Conservation (phyloP, 2,329 filamentous ascomycete species). For the Penicillium nordicum region DNA sequence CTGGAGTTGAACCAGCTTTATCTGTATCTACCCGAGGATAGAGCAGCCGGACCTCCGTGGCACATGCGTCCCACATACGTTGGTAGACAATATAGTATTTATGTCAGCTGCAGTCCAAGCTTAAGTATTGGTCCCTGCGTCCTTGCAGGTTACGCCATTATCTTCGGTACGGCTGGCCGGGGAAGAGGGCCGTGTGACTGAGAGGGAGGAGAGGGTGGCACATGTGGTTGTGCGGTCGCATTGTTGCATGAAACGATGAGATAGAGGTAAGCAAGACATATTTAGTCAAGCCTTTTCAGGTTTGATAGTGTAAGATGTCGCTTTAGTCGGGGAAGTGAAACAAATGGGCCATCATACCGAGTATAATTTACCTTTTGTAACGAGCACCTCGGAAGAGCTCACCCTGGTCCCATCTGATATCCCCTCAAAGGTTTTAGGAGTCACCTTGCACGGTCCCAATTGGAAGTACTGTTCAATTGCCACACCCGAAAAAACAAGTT, state of each 20-base stretch:
- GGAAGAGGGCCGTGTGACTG: constrained; percentile 19
- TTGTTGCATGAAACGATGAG: constrained; percentile 10
- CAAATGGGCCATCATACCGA: neutral
- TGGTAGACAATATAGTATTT: neutral
- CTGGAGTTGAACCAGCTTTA: neutral
- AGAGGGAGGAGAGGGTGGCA: constrained; percentile 15
- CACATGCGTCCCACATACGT: neutral
- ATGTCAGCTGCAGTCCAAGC: constrained; percentile 6
- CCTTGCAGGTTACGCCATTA: constrained; percentile 21
- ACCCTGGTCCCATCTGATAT: neutral
- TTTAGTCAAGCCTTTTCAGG: neutral
- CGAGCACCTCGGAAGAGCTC: neutral
- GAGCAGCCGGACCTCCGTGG: neutral
- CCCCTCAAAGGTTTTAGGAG: neutral
- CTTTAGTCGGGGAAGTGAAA: neutral
- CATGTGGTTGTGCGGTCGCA: constrained; percentile 17
- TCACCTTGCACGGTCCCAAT: neutral
- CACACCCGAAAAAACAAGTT: neutral
- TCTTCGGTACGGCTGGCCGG: constrained; percentile 22
- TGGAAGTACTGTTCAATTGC: neutral
- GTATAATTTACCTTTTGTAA: neutral
- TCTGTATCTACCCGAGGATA: neutral
- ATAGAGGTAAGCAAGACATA: constrained; percentile 1
- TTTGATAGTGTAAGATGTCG: neutral
- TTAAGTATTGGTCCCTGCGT: constrained; percentile 30